These are phyloP conservation scores for Penstemon barbatus DNA, from an alignment of 257 asterid species.

Conservation along the genomic window DNA sequence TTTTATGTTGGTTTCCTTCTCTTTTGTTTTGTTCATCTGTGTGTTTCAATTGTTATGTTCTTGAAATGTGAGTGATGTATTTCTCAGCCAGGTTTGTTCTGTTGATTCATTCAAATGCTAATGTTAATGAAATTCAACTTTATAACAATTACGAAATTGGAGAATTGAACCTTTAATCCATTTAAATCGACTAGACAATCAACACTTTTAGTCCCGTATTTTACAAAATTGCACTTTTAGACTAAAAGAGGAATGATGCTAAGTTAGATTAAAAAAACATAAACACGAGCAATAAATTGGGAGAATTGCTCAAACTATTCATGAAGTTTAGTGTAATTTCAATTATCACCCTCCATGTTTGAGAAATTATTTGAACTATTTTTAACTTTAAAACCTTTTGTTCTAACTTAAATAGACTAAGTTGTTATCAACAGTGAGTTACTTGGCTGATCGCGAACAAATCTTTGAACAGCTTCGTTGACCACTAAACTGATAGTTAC, in stretches of 20 bases:
- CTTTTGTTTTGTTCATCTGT: not conserved
- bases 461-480: too few species aligned
- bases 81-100: not conserved
- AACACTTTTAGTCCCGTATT: too few species aligned
- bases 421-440: too few species aligned
- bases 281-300: conserved; percentile 5
- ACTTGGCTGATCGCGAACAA: too few species aligned
- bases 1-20: not conserved
- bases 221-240: too few species aligned
- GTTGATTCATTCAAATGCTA: conserved; percentile 1
- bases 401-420: too few species aligned
- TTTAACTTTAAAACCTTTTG: too few species aligned
- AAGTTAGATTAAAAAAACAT: conserved; percentile 9
- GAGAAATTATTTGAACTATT: too few species aligned
- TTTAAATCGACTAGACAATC: too few species aligned
- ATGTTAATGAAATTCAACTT: not conserved
- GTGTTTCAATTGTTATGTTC: conserved; percentile 10
- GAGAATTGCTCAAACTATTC: not conserved
- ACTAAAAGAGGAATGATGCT: conserved; percentile 19
- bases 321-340: too few species aligned
- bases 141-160: not conserved
- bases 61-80: conserved; percentile 7
- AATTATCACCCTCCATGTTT: too few species aligned
- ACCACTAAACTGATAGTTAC: too few species aligned
- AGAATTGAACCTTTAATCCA: not conserved